Evolutionary conservation across 176 grass and related monocot species (phyloP), one percentile per base, ranked within the genome.

Genomic region (Bonia amplexicaulis): DNA sequence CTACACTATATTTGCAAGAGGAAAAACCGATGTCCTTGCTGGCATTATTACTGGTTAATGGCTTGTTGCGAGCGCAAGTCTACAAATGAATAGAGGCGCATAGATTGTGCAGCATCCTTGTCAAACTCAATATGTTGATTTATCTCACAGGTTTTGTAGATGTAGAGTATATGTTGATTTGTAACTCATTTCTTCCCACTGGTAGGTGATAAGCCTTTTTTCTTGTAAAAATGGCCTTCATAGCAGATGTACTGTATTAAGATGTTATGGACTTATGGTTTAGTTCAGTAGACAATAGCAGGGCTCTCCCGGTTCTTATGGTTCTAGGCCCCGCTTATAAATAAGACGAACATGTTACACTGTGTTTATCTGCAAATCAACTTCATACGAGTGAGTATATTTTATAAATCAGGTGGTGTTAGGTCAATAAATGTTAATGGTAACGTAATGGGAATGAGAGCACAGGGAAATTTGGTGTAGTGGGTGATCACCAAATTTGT

Each of bases 1-100:
- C 73, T 99, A 96, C 86, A 99, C 96, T 64, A 95, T 96, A 63
- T 96, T 91, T 82, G 90, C 96, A 16, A 99, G 88, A 91, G 96
- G 91, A 9, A 96, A 94, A 60, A 91, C 86, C 48, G 96, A 96
- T 73, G 89, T 99, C 59, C 93, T 99, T 81, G 96, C 96, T 17
- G 93, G 96, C 41, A 94, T 99, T 44, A 96, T 99, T 76, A 99
- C 96, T 53, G 93, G 93, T 66, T 99, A 83, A 91, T 80, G 53
- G 33, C 22, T 79, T 74, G 51, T 47, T 37, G 79, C 39, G 6
- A 16, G 48, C 80, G 67, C 3, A 54, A 64, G 63, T 58, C 39
- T 66, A 48, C 61, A 55, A 51, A 46, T 3, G 73, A 46, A 25
- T 76, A 59, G 60, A 80, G 51, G 17, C 9, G 7, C n/a, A 48